phyloP scores from a whole-genome alignment of 164 flowering plant species.

The Magnolia kwangsiensis region DNA sequence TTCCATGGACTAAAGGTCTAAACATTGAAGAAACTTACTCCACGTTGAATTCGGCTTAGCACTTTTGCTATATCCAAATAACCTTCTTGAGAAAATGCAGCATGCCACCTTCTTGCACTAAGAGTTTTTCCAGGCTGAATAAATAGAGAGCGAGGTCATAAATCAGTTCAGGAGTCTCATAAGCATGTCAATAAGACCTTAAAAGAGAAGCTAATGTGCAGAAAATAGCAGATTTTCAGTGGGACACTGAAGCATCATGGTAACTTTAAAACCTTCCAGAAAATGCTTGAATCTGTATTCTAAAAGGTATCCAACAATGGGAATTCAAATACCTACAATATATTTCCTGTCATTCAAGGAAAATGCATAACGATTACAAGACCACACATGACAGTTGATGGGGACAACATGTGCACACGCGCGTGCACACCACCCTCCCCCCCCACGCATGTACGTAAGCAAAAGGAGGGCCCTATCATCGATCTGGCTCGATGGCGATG shows the following conservation, averaged over 20 bases:
- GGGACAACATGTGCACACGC: no score
- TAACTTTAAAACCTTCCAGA: not conserved
- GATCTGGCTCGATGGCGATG: no score
- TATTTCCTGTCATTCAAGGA: not conserved
- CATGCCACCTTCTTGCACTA: slow-evolving; percentile 78
- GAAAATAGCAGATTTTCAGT: not conserved
- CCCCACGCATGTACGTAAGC: no score
- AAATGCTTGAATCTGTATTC: not conserved
- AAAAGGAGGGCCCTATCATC: no score
- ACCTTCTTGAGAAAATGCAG: slow-evolving; percentile 75
- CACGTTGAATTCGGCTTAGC: slow-evolving; percentile 77
- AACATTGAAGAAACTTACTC: slow-evolving; percentile 41
- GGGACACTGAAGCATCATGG: not conserved
- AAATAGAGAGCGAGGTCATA: not conserved
- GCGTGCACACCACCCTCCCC: no score
- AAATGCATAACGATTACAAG: not conserved
- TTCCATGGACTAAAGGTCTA: not conserved
- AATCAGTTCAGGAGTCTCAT: not conserved
- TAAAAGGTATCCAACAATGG: not conserved
- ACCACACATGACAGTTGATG: not conserved
- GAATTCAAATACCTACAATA: not conserved
- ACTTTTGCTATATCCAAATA: slow-evolving; percentile 79
- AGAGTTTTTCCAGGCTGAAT: slow-evolving; percentile 79
- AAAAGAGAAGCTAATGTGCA: not conserved
- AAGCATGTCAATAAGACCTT: slow-evolving; percentile 4